A percentile compares a stretch with the other conserved stretches of the same genome.
These are phyloP conservation scores for Salix dunnii DNA, from an alignment of 345 rosid species.

Conservation along the genomic window DNA sequence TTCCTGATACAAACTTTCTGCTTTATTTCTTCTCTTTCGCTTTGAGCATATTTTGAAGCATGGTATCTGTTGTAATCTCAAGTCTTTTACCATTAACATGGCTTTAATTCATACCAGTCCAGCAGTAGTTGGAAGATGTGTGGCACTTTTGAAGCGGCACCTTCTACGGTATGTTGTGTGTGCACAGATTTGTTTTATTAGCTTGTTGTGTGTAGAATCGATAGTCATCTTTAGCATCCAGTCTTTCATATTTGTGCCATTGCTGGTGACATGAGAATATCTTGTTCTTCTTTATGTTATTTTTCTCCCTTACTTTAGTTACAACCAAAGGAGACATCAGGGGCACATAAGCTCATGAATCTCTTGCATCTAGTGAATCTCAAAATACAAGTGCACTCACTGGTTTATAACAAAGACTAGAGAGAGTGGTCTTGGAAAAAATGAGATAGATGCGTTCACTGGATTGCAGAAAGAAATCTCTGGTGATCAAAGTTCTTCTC, in stretches of 20 bases:
- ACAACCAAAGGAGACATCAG: background rate
- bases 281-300: background rate
- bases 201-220: conserved; percentile 12
- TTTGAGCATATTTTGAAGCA: background rate
- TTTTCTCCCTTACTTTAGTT: background rate
- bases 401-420: background rate
- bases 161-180: conserved; percentile 62
- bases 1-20: background rate
- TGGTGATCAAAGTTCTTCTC: background rate
- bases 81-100: conserved; percentile 27
- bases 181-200: conserved; percentile 16
- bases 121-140: conserved; percentile 92
- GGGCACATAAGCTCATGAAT: background rate
- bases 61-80: background rate
- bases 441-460: background rate
- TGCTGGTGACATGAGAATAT: background rate
- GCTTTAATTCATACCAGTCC: conserved; percentile 60
- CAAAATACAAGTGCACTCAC: background rate
- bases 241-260: background rate
- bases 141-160: conserved; percentile 83
- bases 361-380: background rate
- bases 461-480: background rate
- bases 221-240: background rate
- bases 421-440: background rate
- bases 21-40: background rate